phyloP scores from a whole-genome alignment of 2,329 filamentous ascomycete genomes.

The Pseudocercospora macadamiae region DNA sequence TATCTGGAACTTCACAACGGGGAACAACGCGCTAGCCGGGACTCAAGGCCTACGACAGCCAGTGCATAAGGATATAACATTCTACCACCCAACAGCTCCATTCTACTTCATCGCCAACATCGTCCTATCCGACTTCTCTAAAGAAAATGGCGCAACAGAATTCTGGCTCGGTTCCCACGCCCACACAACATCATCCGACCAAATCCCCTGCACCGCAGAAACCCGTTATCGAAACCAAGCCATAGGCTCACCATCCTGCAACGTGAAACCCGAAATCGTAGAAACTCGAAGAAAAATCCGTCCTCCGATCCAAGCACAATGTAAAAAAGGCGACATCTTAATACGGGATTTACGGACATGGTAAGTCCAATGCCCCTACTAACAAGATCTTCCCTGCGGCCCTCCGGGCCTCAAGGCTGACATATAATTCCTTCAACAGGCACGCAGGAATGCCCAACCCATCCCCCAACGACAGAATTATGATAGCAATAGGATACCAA shows the following conservation, averaged over 20 bases:
- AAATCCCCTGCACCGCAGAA: slow-evolving; percentile 57
- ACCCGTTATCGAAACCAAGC: slow-evolving; percentile 39
- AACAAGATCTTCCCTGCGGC: background rate
- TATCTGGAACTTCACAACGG: slow-evolving; percentile 46
- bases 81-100: slow-evolving; percentile 56
- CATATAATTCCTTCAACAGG: background rate
- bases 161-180: slow-evolving; percentile 61
- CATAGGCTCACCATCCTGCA: slow-evolving; percentile 45
- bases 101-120: slow-evolving; percentile 61
- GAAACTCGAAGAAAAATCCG: slow-evolving; percentile 42
- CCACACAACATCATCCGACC: slow-evolving; percentile 38
- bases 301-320: slow-evolving; percentile 53
- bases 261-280: slow-evolving; percentile 50
- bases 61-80: slow-evolving; percentile 63
- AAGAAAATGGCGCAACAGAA: slow-evolving; percentile 59
- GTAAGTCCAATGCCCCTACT: no score
- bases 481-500: slow-evolving; percentile 35
- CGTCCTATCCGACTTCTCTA: slow-evolving; percentile 54
- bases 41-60: slow-evolving; percentile 51
- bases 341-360: slow-evolving; percentile 63
- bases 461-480: slow-evolving; percentile 39
- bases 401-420: background rate
- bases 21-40: slow-evolving; percentile 44
- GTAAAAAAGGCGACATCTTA: slow-evolving; percentile 59
- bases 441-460: slow-evolving; percentile 65